Conservation (phyloP, 2,329 filamentous ascomycete species). For the Rhynchosporium secalis region DNA sequence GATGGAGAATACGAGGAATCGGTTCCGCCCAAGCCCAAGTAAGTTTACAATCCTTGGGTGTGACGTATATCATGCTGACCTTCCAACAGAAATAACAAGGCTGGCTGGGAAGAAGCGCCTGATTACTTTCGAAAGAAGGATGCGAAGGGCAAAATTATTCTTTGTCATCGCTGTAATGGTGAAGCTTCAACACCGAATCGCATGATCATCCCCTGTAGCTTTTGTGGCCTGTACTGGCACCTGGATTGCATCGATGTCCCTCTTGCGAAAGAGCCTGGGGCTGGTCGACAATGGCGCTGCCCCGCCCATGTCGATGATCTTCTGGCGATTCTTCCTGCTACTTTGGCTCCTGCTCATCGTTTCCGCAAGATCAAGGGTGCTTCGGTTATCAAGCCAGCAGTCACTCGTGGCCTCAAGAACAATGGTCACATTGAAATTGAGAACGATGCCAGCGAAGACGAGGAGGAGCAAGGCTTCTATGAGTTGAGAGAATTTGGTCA, state of each 20-base stretch:
- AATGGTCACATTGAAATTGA: constrained; percentile 73
- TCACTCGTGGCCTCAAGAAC: constrained; percentile 66
- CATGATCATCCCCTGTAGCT: constrained; percentile 83
- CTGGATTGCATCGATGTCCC: constrained; percentile 89
- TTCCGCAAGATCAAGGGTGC: constrained; percentile 61
- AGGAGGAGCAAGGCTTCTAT: constrained; percentile 52
- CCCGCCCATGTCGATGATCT: constrained; percentile 83
- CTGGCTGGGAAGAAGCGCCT: constrained; percentile 59
- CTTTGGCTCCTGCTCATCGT: constrained; percentile 60
- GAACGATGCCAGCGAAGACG: constrained; percentile 55
- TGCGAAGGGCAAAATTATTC: constrained; percentile 69
- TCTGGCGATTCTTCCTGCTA: constrained; percentile 57
- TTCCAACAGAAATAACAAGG: constrained; percentile 15
- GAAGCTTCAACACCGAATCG: constrained; percentile 59
- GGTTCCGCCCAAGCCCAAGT: constrained; percentile 56
- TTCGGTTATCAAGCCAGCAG: constrained; percentile 52
- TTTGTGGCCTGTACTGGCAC: constrained; percentile 83
- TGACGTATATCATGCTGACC: not conserved
- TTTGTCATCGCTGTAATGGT: constrained; percentile 75
- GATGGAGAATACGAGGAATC: constrained; percentile 81
- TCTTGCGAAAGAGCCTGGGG: constrained; percentile 72
- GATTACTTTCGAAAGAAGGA: constrained; percentile 71
- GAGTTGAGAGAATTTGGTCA: constrained; percentile 63
- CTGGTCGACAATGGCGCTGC: constrained; percentile 79
- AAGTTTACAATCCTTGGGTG: constrained; percentile 42